Evolutionary conservation across 345 rosid genomes (phyloP), one percentile per base, ranked within the genome.

Genomic region (Corchorus olitorius): DNA sequence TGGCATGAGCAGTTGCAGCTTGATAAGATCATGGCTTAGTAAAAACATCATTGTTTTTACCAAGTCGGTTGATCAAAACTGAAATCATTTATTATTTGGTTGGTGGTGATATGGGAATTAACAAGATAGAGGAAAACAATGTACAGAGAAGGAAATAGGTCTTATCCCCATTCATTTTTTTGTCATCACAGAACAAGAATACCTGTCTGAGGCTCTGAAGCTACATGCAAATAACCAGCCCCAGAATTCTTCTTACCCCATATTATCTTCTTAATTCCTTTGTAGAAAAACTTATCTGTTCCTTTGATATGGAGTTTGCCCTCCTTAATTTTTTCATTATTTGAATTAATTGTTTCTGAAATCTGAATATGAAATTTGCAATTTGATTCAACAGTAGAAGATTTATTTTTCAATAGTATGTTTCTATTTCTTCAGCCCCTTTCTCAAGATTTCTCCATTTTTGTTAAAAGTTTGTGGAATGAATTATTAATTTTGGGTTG

Each of bases 1-100:
- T 85, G 81, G 88, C 72, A 49, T 37, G 86, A 85, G 83, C 86
- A 81, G 62, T 76, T 79, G 86, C 86, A 83, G 70, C 76, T 85
- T 67, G 86, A 85, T 56, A 81, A 85, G 76, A 79, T 83, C 3
- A 84, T 81, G 60, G 83, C 80, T 66, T 81, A 83, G 83, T 0
- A 33, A 65, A 75, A 50, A 33, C 41, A 33, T 33, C 13, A 61
- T 33, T 6, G n/a, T 33, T 13, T 61, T 61, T 33, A 16, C 9
- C 22, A 39, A 39, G 33, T 20, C 39, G 69, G 50, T 8, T 41
- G 17, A 39, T 39, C 39, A 17, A 17, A 64, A 39, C 27, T 9
- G 69, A 65, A 41, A 2, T 65, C 41, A 15, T 65, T 65, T n/a
- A 65, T 41, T 41, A 41, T n/a, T 65, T 41, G 50, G 33, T 65